phyloP scores from a whole-genome alignment of 2,329 filamentous ascomycete species.

The Parascedosporium putredinis region DNA sequence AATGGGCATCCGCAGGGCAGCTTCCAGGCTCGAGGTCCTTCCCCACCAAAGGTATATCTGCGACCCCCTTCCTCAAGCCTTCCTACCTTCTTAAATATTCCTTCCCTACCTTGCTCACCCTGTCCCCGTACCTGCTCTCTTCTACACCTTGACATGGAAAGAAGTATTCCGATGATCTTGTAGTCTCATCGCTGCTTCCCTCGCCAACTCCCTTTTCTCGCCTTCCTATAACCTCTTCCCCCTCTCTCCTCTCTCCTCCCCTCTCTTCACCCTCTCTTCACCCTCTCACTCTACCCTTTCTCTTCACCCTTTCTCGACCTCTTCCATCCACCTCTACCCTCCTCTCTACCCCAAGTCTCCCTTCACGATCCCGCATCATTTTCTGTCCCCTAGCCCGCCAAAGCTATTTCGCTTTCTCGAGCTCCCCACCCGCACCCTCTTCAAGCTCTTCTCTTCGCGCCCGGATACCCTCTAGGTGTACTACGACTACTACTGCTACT shows the following conservation, averaged over 20 bases:
- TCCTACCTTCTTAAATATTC: not conserved
- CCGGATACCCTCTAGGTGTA: too few relatives aligned
- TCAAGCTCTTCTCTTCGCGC: constrained; percentile 7
- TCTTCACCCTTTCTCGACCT: constrained; percentile 10
- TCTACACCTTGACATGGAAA: constrained; percentile 2
- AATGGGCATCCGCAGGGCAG: not conserved
- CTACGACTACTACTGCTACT: too few relatives aligned
- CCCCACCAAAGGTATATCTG: constrained; percentile 1
- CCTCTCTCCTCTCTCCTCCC: constrained; percentile 10
- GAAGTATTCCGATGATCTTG: constrained; percentile 6
- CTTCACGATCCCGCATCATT: not conserved
- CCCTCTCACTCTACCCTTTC: constrained; percentile 10
- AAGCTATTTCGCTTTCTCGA: constrained; percentile 15
- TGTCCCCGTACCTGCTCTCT: not conserved
- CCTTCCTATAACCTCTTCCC: constrained; percentile 4
- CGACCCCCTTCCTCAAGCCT: not conserved
- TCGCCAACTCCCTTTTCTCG: constrained; percentile 5
- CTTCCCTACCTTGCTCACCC: not conserved
- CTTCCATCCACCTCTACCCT: constrained; percentile 15
- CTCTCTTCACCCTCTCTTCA: constrained; percentile 16
- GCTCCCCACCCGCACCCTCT: too few relatives aligned
- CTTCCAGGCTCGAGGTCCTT: not conserved
- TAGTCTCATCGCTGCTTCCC: not conserved
- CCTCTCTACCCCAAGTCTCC: constrained; percentile 8
- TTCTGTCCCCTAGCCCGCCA: constrained; percentile 11